These are phyloP conservation scores for Tetrapisispora taiwanensis DNA, from an alignment of 805 yeast species.

Conservation along the genomic window DNA sequence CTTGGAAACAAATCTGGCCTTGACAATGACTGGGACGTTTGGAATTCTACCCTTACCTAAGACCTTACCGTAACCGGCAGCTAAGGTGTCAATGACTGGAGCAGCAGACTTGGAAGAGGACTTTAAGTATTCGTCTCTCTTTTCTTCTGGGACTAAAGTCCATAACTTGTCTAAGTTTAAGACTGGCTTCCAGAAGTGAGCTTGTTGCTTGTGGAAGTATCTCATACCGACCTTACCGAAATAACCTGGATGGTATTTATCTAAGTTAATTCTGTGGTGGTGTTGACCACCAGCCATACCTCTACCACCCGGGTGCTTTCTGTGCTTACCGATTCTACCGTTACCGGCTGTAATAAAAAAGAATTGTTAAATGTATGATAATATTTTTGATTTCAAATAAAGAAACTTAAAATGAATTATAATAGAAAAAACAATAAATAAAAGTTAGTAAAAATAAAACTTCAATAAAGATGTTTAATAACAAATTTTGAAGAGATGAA, in stretches of 20 bases:
- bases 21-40: conserved; percentile 95
- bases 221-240: conserved; percentile 99
- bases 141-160: conserved; percentile 88
- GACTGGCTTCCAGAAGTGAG: conserved; percentile 96
- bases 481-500: no score
- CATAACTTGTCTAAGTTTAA: conserved; percentile 97
- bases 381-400: not conserved
- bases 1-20: conserved; percentile 98
- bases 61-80: conserved; percentile 99
- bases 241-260: conserved; percentile 99
- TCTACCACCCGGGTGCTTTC: conserved; percentile 99
- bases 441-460: not conserved
- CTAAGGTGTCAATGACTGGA: conserved; percentile 98
- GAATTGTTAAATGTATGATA: not conserved
- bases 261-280: conserved; percentile 99
- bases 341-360: conserved; percentile 72
- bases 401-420: not conserved
- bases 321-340: conserved; percentile 99
- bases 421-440: not conserved
- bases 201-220: conserved; percentile 92
- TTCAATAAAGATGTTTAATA: not conserved
- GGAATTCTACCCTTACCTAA: conserved; percentile 99
- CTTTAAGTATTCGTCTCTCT: conserved; percentile 88
- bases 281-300: conserved; percentile 99
- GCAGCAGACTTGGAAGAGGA: conserved; percentile 81